phyloP scores from a whole-genome alignment of 345 rosid genomes.

The Toxicodendron radicans region DNA sequence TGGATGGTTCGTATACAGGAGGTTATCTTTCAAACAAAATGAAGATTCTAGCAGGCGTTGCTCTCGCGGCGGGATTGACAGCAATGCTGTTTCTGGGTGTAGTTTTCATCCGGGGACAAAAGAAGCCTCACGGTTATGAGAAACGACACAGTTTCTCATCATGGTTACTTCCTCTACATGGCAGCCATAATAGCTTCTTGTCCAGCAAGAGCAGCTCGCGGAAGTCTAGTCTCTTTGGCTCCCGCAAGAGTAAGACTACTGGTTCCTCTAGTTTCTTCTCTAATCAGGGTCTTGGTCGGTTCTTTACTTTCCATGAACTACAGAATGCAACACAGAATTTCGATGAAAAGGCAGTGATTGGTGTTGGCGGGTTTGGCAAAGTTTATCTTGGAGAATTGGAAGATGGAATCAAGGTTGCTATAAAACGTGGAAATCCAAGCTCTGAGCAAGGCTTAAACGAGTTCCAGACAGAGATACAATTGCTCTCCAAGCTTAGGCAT shows the following conservation, averaged over 20 bases:
- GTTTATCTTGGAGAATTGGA: slow-evolving; percentile 61
- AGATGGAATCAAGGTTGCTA: slow-evolving; percentile 67
- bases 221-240: slow-evolving; percentile 56
- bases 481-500: slow-evolving; percentile 82
- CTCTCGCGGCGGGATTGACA: slow-evolving; percentile 49
- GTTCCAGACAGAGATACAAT: slow-evolving; percentile 84
- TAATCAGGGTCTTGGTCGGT: slow-evolving; percentile 60
- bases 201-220: slow-evolving; percentile 60
- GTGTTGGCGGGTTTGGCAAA: slow-evolving; percentile 90
- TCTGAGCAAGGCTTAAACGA: slow-evolving; percentile 83
- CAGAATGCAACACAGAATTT: slow-evolving; percentile 69
- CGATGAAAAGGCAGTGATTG: slow-evolving; percentile 66
- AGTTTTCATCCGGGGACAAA: slow-evolving; percentile 48
- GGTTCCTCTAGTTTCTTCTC: slow-evolving; percentile 54
- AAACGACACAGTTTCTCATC: slow-evolving; percentile 65
- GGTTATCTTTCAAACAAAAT: slow-evolving; percentile 19
- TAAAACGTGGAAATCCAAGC: slow-evolving; percentile 67
- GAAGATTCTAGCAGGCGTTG: slow-evolving; percentile 57
- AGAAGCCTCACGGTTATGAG: slow-evolving; percentile 62
- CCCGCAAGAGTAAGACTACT: slow-evolving; percentile 50
- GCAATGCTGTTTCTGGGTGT: slow-evolving; percentile 47
- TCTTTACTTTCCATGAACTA: slow-evolving; percentile 58
- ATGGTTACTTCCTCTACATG: slow-evolving; percentile 64
- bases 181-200: slow-evolving; percentile 41
- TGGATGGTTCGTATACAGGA: slow-evolving; percentile 37